Evolutionary conservation across 75 land plant species (phyloP).

Genomic region (Gnetum montanum): DNA sequence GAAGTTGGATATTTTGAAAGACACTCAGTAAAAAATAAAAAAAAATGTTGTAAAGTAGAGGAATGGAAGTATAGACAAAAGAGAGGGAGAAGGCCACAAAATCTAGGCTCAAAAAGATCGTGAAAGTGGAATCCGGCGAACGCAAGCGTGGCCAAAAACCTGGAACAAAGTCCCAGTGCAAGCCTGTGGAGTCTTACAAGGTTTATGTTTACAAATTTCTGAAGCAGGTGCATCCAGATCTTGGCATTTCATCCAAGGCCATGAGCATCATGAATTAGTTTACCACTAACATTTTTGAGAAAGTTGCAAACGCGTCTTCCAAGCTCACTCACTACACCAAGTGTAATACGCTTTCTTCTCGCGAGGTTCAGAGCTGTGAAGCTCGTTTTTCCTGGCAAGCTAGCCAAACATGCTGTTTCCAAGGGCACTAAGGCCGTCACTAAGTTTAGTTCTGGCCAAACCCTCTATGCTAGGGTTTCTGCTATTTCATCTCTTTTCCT

Average conservation of each 20-base stretch:
- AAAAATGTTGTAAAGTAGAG: too few species aligned
- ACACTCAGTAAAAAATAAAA: too few species aligned
- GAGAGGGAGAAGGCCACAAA: too few species aligned
- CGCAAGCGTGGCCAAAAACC: too few species aligned
- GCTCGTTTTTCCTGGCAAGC: constrained; percentile 71
- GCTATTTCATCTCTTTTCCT: not conserved
- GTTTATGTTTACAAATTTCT: constrained; percentile 41
- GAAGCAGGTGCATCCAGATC: constrained; percentile 71
- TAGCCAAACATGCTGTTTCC: constrained; percentile 56
- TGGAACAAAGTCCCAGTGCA: too few species aligned
- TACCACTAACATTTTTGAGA: constrained; percentile 70
- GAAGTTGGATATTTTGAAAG: too few species aligned
- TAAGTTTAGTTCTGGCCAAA: not conserved
- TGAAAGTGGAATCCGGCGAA: too few species aligned
- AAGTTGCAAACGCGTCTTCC: constrained; percentile 51
- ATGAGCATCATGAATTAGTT: constrained; percentile 58
- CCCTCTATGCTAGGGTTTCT: too few species aligned
- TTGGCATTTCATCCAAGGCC: constrained; percentile 57
- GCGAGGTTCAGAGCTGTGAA: constrained; percentile 67
- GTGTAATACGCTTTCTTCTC: constrained; percentile 42
- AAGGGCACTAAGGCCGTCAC: constrained; percentile 67
- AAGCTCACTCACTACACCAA: constrained; percentile 33
- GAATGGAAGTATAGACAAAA: too few species aligned
- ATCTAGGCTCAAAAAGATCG: too few species aligned
- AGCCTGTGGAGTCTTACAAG: constrained; percentile 34